These are phyloP conservation scores for Nannizzia gypsea DNA, from an alignment of 2,329 filamentous ascomycete genomes.

Conservation along the genomic window DNA sequence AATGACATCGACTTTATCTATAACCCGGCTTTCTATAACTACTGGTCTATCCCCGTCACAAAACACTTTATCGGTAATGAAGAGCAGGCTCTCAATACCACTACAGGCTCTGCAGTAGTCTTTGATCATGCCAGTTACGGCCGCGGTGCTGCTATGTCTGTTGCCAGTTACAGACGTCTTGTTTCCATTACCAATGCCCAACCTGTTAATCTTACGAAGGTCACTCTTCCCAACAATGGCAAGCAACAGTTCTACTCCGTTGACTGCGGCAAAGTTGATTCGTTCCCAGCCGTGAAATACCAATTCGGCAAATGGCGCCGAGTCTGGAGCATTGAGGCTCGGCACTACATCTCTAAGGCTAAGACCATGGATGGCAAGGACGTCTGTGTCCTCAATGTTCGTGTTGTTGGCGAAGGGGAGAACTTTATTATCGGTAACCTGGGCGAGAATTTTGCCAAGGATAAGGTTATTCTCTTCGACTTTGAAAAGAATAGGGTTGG, in stretches of 20 bases:
- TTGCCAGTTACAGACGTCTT: constrained; percentile 13
- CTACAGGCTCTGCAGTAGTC: constrained; percentile 14
- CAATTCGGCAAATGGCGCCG: constrained; percentile 12
- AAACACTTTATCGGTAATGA: constrained; percentile 15
- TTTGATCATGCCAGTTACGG: constrained; percentile 17
- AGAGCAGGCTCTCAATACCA: constrained; percentile 14
- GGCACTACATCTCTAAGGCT: constrained; percentile 14
- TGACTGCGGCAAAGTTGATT: constrained; percentile 12
- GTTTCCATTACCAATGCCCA: constrained; percentile 12
- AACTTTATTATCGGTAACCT: constrained; percentile 16
- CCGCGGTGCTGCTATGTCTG: constrained; percentile 15
- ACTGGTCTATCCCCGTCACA: constrained; percentile 15
- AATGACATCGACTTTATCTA: constrained; percentile 17
- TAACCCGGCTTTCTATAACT: constrained; percentile 14
- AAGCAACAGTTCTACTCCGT: constrained; percentile 14
- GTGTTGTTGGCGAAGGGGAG: constrained; percentile 13
- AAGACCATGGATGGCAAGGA: constrained; percentile 8
- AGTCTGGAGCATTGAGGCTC: constrained; percentile 14
- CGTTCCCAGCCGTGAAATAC: constrained; percentile 14
- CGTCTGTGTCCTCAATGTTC: constrained; percentile 16
- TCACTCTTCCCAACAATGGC: constrained; percentile 14
- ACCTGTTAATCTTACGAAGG: constrained; percentile 11
- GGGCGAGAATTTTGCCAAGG: constrained; percentile 16
- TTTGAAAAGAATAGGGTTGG: constrained; percentile 15
- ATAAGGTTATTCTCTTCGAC: constrained; percentile 17